Conservation (phyloP, 148 eudicot genomes). For the Linanthus parryae region DNA sequence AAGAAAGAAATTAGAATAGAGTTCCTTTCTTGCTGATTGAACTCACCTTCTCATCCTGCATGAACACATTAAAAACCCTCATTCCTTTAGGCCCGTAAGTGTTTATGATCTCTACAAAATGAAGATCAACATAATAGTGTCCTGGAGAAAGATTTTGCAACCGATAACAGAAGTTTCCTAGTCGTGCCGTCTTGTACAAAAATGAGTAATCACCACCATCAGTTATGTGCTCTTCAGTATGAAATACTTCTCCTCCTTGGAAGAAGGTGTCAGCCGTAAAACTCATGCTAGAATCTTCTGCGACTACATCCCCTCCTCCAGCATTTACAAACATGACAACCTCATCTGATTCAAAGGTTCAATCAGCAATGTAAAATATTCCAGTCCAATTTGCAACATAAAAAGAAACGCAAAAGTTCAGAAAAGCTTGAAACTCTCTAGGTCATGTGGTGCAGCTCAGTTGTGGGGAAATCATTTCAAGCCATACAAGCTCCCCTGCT, state of each 20-base stretch:
- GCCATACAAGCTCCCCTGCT: neutral
- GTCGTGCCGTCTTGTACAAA: slow-evolving; percentile 70
- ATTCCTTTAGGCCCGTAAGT: slow-evolving; percentile 82
- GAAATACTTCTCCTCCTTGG: slow-evolving; percentile 65
- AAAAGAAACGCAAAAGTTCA: neutral
- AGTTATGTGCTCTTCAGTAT: slow-evolving; percentile 53
- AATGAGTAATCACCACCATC: slow-evolving; percentile 67
- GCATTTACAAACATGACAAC: slow-evolving; percentile 74
- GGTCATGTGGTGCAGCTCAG: neutral
- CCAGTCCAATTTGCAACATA: slow-evolving; percentile 1
- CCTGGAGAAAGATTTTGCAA: slow-evolving; percentile 56
- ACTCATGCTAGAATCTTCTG: slow-evolving; percentile 31
- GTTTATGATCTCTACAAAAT: slow-evolving; percentile 79
- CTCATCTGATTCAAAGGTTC: slow-evolving; percentile 42
- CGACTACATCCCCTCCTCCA: slow-evolving; percentile 42
- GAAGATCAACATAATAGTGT: slow-evolving; percentile 77
- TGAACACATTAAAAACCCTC: slow-evolving; percentile 69
- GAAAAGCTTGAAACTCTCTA: neutral
- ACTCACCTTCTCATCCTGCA: slow-evolving; percentile 96
- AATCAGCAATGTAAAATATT: slow-evolving; percentile 7
- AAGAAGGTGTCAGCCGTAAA: slow-evolving; percentile 57
- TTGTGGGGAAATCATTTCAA: neutral
- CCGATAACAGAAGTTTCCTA: slow-evolving; percentile 66
- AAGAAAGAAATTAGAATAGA: slow-evolving; percentile 5
- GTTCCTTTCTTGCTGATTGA: slow-evolving; percentile 4